A percentile compares a stretch with the other conserved stretches of the same genome.
Evolutionary conservation across 208 protist species (phyloP).

Genomic region (Leishmania turanica): DNA sequence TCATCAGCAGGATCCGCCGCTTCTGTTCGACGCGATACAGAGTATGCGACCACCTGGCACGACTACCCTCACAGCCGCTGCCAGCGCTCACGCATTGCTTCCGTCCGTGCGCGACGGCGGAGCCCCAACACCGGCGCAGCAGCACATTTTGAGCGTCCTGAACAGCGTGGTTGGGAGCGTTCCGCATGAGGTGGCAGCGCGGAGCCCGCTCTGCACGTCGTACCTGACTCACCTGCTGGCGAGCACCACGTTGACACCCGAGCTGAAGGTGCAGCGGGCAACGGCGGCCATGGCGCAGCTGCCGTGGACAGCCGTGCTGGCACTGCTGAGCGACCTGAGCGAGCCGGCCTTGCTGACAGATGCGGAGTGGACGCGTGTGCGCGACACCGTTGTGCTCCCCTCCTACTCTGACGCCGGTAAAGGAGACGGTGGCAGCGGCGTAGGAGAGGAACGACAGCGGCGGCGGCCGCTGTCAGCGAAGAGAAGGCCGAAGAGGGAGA

Average conservation of each 20-base stretch:
- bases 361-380: conserved; percentile 35
- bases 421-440: neutral
- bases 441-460: neutral
- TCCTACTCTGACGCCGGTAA: neutral
- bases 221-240: conserved; percentile 79
- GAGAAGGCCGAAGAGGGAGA: neutral
- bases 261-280: conserved; percentile 55
- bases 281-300: conserved; percentile 40
- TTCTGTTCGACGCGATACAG: conserved; percentile 65
- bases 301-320: conserved; percentile 54
- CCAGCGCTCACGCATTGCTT: conserved; percentile 40
- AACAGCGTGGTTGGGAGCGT: conserved; percentile 62
- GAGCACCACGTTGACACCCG: conserved; percentile 61
- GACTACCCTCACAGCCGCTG: conserved; percentile 32
- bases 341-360: conserved; percentile 46
- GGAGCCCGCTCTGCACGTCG: conserved; percentile 61
- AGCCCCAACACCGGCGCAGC: conserved; percentile 49
- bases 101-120: neutral
- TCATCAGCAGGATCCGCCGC: conserved; percentile 58
- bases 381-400: conserved; percentile 6
- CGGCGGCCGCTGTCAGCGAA: neutral
- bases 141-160: conserved; percentile 56
- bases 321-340: conserved; percentile 54
- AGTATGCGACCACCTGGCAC: conserved; percentile 65
- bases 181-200: conserved; percentile 51